Conservation (phyloP, 768 basidiomycete genomes). For the Amanita muscaria region DNA sequence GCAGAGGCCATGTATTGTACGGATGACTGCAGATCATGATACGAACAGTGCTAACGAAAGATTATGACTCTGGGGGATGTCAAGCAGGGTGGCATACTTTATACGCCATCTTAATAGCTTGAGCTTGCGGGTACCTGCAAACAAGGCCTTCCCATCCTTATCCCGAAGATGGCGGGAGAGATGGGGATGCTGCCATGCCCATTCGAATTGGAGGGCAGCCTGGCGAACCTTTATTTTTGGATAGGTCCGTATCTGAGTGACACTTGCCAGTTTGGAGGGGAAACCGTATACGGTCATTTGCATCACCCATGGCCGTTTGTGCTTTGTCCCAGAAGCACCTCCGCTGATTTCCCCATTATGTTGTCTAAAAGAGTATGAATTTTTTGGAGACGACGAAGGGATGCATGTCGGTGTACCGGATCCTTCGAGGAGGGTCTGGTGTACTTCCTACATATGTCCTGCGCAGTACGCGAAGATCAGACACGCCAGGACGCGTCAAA, state of each 20-base stretch:
- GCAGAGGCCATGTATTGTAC: conserved; percentile 65
- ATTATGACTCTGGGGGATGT: conserved; percentile 1
- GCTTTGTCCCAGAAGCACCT: conserved; percentile 60
- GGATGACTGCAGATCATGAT: conserved; percentile 59
- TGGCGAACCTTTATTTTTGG: conserved; percentile 26
- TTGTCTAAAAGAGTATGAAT: conserved; percentile 30
- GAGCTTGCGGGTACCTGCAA: conserved; percentile 21
- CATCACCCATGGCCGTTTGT: conserved; percentile 71
- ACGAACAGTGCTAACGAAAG: conserved; percentile 41
- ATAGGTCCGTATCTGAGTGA: background rate
- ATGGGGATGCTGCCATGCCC: conserved; percentile 80
- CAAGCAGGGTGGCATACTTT: conserved; percentile 21
- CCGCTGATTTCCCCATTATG: conserved; percentile 73
- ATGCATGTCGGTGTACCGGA: conserved; percentile 33
- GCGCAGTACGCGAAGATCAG: conserved; percentile 2
- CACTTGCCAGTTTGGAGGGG: conserved; percentile 49
- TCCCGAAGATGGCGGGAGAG: conserved; percentile 56
- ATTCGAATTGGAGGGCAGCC: conserved; percentile 73
- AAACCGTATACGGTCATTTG: conserved; percentile 82
- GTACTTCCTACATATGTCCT: conserved; percentile 77
- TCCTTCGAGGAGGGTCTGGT: conserved; percentile 54
- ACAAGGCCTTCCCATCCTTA: conserved; percentile 29
- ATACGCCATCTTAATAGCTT: conserved; percentile 37
- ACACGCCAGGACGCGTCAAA: conserved; percentile 4
- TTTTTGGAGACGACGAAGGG: background rate